Evolutionary conservation across 768 basidiomycete species (phyloP), one percentile per base, ranked within the genome.

Genomic region (Collybia sordida): DNA sequence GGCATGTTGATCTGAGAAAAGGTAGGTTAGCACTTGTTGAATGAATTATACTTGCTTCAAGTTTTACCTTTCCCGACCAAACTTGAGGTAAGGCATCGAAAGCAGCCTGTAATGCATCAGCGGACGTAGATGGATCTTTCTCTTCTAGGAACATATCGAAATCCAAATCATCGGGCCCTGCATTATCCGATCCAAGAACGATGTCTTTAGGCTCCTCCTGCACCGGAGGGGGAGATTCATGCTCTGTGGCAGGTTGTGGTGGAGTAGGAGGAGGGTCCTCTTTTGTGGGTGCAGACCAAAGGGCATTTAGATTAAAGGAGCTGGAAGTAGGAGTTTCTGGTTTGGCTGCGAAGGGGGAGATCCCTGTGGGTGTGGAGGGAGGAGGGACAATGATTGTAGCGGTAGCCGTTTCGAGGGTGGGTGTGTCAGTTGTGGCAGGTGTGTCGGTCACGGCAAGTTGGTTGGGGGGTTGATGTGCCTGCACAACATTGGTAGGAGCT

Each of bases 91-190:
- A 56, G n/a, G 71, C 72, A 48, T 85, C 80, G 56, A 89, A 81
- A 11, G 65, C 65, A 17, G 71, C 73, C 51, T 79, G 75, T 39
- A 75, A 72, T 17, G 67, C 72, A 46, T 77, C 77, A 14, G 73
- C 49, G 34, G 56, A 59, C 34, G 59, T 65, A 14, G 58, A 72
- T 23, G 74, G 65, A 14, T 81, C 79, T 52, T 85, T 80, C 50
- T 88, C 82, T 50, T 83, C 80, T 34, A 94, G 68, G 60, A 92
- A 86, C 83, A 92, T 88, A 57, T 93, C 91, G 59, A 94, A 92
- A 64, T 92, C 91, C 53, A 83, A 80, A 66, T 92, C 91, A 46
- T 84, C 82, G 8, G 84, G 77, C 52, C 76, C 80, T 43, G 56
- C 58, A 37, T 51, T 62, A 27, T 72, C 75, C 35, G 68, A 67